Percentiles rank a stretch among this genome's conserved stretches.
Evolutionary conservation across 2,329 filamentous ascomycete species (phyloP).

Genomic region (Teratosphaeria viscida): DNA sequence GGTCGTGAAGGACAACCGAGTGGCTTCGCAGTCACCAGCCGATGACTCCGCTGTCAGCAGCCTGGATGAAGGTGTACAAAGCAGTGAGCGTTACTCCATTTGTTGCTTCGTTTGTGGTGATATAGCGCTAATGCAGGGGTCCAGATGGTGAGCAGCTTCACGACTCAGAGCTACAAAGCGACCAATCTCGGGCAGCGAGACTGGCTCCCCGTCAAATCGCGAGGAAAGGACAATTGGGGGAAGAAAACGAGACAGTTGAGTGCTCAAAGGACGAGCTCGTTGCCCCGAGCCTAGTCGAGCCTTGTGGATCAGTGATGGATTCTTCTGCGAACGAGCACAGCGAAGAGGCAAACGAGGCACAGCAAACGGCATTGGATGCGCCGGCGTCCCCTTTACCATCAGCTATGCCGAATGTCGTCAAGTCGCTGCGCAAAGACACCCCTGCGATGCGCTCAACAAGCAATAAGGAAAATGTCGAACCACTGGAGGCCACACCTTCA

Average conservation of each 20-base stretch:
- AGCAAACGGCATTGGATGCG: constrained; percentile 3
- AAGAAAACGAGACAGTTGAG: neutral
- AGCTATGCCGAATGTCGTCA: constrained; percentile 14
- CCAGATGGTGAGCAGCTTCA: neutral
- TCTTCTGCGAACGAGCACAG: neutral
- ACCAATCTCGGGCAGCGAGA: neutral
- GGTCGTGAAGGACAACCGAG: neutral
- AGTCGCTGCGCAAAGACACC: constrained; percentile 15
- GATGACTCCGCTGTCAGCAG: neutral
- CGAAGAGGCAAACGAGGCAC: neutral
- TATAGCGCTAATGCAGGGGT: constrained; percentile 17
- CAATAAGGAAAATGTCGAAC: constrained; percentile 24
- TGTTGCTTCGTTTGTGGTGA: constrained; percentile 2
- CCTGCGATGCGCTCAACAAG: constrained; percentile 19
- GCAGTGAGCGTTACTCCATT: neutral
- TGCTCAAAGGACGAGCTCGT: neutral
- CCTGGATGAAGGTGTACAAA: neutral
- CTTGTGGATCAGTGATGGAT: neutral
- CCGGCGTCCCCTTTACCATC: constrained; percentile 12
- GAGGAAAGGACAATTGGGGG: neutral
- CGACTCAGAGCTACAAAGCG: neutral
- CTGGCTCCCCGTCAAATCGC: neutral
- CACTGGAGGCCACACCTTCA: constrained; percentile 2
- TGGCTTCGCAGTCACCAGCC: neutral
- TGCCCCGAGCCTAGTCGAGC: neutral